Base-by-base conservation (phyloP, 2,329 filamentous ascomycete species). In the Coniochaeta sp. region DNA sequence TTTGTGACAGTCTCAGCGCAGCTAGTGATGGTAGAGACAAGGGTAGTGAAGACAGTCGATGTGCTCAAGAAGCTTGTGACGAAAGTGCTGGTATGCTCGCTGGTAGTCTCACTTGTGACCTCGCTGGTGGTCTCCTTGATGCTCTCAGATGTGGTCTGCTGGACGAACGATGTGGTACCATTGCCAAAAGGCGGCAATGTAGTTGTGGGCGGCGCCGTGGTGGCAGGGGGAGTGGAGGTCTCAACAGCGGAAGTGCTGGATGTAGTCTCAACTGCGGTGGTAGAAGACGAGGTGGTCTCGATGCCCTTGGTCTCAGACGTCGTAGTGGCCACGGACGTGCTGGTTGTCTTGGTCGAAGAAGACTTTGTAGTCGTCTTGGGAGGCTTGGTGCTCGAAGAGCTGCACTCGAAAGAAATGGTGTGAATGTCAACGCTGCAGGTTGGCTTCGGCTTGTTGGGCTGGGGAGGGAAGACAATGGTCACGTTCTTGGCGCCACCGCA, bases 401-500 rank as follows among this genome's bases (percentile, higher is more conserved):
- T 77, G 77, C 91, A 96, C 77, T 92, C 84, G 75, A 93, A 96
- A 67, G 79, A 81, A 68, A 96, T 85, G 71, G 81, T 82, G 76
- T 90, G 88, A 68, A 95, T 83, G 68, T 87, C 86, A 68, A 96
- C 81, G 67, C 82, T 81, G 79, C 90, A 95, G 67, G 75, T 76
- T 57, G 80, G 75, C 72, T 85, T 80, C 24, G 78, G 71, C 69
- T 81, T 80, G 64, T 81, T 73, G 64, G 83, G 77, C 70, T 88
- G 84, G 61, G 83, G 74, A 64, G 83, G 81, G 74, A 81, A 85
- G 72, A 86, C 76, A 72, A 97, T 87, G 59, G 84, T 86, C 63
- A 97, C 91, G 61, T 85, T 87, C 72, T 83, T 91, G 65, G 93
- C 93, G 75, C 93, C 93, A 84, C 92, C 93, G 73, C 93, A 98